These are phyloP conservation scores for Leptodontidium sp. DNA, from an alignment of 2,329 filamentous ascomycete species.

Conservation along the genomic window DNA sequence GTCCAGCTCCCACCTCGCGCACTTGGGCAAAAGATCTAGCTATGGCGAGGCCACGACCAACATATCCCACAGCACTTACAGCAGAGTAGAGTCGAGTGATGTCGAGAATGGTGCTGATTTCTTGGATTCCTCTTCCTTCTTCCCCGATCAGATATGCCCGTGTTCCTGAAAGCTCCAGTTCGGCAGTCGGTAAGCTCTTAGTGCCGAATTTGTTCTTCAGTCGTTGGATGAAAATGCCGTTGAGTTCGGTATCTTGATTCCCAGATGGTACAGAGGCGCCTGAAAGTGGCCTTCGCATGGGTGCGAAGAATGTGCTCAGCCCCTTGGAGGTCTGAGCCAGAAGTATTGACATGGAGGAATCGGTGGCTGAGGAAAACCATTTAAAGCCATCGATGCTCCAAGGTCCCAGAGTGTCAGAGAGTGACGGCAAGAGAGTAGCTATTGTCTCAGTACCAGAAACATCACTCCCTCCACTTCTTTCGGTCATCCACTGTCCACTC, in stretches of 20 bases:
- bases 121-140: slow-evolving; percentile 71
- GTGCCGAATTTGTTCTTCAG: slow-evolving; percentile 80
- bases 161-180: slow-evolving; percentile 71
- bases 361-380: slow-evolving; percentile 74
- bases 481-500: slow-evolving; percentile 82
- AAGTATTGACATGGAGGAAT: slow-evolving; percentile 69
- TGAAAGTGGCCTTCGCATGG: slow-evolving; percentile 56
- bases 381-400: slow-evolving; percentile 74
- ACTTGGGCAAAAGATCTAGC: slow-evolving; percentile 65
- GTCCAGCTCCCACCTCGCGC: slow-evolving; percentile 58
- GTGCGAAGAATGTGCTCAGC: slow-evolving; percentile 70
- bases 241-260: slow-evolving; percentile 55
- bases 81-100: slow-evolving; percentile 69
- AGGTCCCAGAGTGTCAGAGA: slow-evolving; percentile 55
- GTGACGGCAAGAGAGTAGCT: slow-evolving; percentile 49
- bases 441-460: slow-evolving; percentile 73
- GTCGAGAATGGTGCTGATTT: slow-evolving; percentile 73
- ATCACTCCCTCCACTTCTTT: slow-evolving; percentile 73
- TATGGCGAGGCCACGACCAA: slow-evolving; percentile 64
- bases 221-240: slow-evolving; percentile 73
- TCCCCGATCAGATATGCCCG: slow-evolving; percentile 72
- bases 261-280: slow-evolving; percentile 27
- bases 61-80: slow-evolving; percentile 59
- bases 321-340: slow-evolving; percentile 65
- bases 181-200: slow-evolving; percentile 73